Evolutionary conservation across 2,329 filamentous ascomycete genomes (phyloP).

Genomic region (Penicillium sp.): DNA sequence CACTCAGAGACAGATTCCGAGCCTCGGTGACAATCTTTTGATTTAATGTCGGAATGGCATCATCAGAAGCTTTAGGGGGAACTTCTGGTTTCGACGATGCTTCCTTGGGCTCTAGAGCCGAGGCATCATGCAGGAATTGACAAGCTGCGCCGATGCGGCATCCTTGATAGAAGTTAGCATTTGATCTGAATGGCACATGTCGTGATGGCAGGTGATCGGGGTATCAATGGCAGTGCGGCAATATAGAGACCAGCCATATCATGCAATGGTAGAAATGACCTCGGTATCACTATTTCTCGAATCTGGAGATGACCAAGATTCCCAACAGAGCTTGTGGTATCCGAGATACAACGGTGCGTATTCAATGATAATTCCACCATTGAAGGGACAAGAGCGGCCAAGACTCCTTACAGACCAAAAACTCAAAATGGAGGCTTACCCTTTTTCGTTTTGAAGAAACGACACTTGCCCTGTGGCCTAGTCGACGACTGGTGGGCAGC

Average conservation of each 20-base stretch:
- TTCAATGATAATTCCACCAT: constrained; percentile 3
- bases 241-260: neutral
- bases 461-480: constrained; percentile 25
- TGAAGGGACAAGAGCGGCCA: neutral
- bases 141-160: constrained; percentile 57
- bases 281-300: constrained; percentile 2
- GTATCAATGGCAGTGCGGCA: neutral
- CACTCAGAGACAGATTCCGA: constrained; percentile 21
- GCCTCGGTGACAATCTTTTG: constrained; percentile 15
- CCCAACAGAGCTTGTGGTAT: constrained; percentile 1
- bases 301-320: neutral
- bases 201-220: neutral
- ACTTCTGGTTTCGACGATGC: constrained; percentile 17
- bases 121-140: constrained; percentile 51
- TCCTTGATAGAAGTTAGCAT: constrained; percentile 40
- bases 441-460: constrained; percentile 29
- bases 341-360: neutral
- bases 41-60: constrained; percentile 4
- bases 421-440: constrained; percentile 19
- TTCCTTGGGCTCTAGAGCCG: constrained; percentile 19
- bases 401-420: constrained; percentile 4
- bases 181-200: neutral
- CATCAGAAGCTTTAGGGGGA: constrained; percentile 12
- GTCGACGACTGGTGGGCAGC: constrained; percentile 18
- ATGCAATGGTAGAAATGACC: neutral